phyloP scores from a whole-genome alignment of 805 yeast genomes.

The Candida yuanshanica region DNA sequence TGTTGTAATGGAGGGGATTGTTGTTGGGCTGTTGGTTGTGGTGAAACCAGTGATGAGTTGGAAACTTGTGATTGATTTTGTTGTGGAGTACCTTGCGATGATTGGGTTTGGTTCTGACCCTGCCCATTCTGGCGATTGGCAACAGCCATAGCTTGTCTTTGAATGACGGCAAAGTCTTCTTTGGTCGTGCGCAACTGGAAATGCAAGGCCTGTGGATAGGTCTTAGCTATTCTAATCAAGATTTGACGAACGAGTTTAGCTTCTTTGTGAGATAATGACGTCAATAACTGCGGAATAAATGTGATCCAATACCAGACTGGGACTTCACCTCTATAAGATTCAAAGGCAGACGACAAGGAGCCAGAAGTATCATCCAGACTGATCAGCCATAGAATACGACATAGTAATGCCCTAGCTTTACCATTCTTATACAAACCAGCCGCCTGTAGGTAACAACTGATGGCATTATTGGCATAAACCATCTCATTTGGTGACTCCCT shows the following conservation, averaged over 20 bases:
- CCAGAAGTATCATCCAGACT: constrained; percentile 85
- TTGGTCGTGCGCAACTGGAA: constrained; percentile 93
- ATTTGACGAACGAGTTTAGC: constrained; percentile 86
- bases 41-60: constrained; percentile 7
- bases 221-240: constrained; percentile 86
- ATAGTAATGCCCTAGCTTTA: constrained; percentile 80
- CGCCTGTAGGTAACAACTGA: constrained; percentile 94
- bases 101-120: not conserved
- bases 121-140: constrained; percentile 28
- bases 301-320: constrained; percentile 99
- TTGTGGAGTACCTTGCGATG: constrained; percentile 6
- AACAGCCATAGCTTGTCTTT: constrained; percentile 62
- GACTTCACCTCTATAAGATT: constrained; percentile 87
- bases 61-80: constrained; percentile 4
- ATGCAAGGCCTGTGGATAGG: constrained; percentile 95
- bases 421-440: constrained; percentile 94
- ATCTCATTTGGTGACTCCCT: constrained; percentile 79
- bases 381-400: constrained; percentile 89
- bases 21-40: constrained; percentile 1
- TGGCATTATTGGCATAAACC: constrained; percentile 85
- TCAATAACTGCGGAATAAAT: constrained; percentile 87
- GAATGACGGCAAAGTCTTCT: constrained; percentile 86
- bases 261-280: constrained; percentile 86
- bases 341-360: constrained; percentile 80
- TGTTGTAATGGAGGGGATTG: not conserved